Percentiles rank a stretch among this genome's conserved stretches.
Conservation (phyloP, 768 basidiomycete species). For the Candolleomyces aberdarensis region DNA sequence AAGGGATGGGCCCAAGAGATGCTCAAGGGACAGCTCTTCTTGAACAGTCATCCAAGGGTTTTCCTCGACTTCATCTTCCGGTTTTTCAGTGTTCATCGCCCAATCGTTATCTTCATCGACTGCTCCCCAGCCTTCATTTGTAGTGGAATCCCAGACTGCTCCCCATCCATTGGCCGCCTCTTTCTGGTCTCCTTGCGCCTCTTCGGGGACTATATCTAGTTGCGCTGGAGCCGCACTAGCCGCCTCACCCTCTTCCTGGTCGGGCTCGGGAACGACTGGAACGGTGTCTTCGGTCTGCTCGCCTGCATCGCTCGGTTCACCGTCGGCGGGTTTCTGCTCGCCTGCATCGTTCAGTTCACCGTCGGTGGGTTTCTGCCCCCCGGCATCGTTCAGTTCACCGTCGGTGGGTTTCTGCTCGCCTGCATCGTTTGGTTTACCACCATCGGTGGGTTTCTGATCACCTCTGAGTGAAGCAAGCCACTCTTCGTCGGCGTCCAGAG, state of each 20-base stretch:
- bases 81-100: not conserved
- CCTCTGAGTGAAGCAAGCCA: not conserved
- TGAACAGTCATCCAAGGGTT: not conserved
- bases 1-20: constrained; percentile 50
- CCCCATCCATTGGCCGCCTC: not conserved
- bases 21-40: constrained; percentile 7
- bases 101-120: not conserved
- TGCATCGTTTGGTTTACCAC: not conserved
- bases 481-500: not conserved
- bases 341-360: not conserved
- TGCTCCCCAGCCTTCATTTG: not conserved
- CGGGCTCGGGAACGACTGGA: not conserved
- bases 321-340: not conserved
- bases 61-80: not conserved
- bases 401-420: not conserved
- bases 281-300: not conserved
- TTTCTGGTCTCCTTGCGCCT: not conserved
- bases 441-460: not conserved
- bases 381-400: no score
- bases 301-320: not conserved
- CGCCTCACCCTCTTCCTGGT: not conserved
- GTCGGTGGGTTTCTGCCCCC: not conserved
- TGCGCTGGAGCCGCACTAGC: not conserved
- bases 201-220: no score
- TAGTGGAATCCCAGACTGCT: not conserved